Conservation (phyloP, 2,329 filamentous ascomycete species). For the Penicillium glabrum region DNA sequence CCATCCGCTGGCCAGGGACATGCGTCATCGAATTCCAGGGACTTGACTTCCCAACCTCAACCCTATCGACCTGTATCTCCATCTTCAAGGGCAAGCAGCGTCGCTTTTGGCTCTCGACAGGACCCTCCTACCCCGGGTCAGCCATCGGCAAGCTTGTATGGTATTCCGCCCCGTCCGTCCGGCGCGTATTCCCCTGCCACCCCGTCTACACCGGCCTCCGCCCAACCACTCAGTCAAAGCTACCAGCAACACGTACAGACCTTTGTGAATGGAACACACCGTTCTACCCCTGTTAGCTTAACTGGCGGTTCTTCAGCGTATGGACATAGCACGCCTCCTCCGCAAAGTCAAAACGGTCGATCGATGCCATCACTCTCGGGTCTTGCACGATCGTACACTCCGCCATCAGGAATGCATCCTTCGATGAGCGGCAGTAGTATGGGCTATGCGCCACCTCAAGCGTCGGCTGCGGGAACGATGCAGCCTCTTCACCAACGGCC, state of each 20-base stretch:
- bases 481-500: conserved; percentile 31
- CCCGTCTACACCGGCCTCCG: conserved; percentile 22
- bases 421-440: conserved; percentile 28
- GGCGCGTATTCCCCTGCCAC: conserved; percentile 27
- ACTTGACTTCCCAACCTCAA: conserved; percentile 29
- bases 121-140: conserved; percentile 33
- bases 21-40: conserved; percentile 28
- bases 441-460: conserved; percentile 29
- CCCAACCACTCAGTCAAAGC: conserved; percentile 28
- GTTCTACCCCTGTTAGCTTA: conserved; percentile 31
- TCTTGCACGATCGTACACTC: conserved; percentile 40
- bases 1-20: conserved; percentile 26
- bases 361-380: conserved; percentile 26
- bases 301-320: conserved; percentile 27
- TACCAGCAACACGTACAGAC: conserved; percentile 42
- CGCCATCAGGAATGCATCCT: conserved; percentile 35
- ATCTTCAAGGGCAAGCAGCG: conserved; percentile 27
- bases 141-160: conserved; percentile 29
- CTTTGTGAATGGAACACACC: conserved; percentile 38
- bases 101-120: conserved; percentile 33
- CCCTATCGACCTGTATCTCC: conserved; percentile 29
- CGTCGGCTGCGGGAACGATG: conserved; percentile 21
- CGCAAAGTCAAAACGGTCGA: conserved; percentile 28
- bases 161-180: conserved; percentile 29
- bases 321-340: conserved; percentile 36